A percentile compares a stretch with the other conserved stretches of the same genome.
Evolutionary conservation across 371 early-diverging fungal species (phyloP).

Genomic region (Scutellospora calospora): DNA sequence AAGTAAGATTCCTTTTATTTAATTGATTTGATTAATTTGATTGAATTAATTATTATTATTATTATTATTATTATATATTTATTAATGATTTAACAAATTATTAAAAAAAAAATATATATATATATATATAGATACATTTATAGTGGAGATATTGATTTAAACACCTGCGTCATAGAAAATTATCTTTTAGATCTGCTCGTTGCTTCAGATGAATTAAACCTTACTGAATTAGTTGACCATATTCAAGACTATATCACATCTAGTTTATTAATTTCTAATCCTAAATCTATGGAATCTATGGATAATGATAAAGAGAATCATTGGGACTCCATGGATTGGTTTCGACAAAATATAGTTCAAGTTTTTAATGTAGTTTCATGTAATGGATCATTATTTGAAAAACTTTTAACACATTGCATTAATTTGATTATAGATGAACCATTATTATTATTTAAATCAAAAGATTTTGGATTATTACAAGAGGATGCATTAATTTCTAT

Average conservation of each 20-base stretch:
- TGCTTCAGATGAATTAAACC: conserved; percentile 23
- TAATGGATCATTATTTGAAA: conserved; percentile 5
- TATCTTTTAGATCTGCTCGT: conserved; percentile 9
- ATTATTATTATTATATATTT: not conserved
- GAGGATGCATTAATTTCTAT: conserved; percentile 28
- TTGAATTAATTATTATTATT: not conserved
- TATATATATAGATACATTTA: conserved; percentile 39
- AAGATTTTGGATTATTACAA: conserved; percentile 11
- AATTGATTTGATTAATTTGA: not conserved
- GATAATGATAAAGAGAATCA: not conserved
- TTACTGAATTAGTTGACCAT: conserved; percentile 23
- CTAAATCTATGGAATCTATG: no score
- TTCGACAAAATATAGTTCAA: conserved; percentile 12
- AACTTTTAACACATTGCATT: not conserved
- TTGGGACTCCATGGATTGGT: not conserved
- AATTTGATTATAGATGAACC: conserved; percentile 13
- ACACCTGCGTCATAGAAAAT: not conserved
- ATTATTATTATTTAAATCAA: not conserved
- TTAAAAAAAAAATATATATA: no score
- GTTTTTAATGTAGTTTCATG: conserved; percentile 29
- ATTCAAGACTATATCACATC: conserved; percentile 34
- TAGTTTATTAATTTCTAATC: no score
- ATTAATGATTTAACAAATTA: not conserved
- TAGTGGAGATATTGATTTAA: conserved; percentile 13
- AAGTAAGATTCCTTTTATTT: no score